A percentile compares a stretch with the other conserved stretches of the same genome.
These are phyloP conservation scores for Mycena indigotica DNA, from an alignment of 768 basidiomycete species.

Conservation along the genomic window DNA sequence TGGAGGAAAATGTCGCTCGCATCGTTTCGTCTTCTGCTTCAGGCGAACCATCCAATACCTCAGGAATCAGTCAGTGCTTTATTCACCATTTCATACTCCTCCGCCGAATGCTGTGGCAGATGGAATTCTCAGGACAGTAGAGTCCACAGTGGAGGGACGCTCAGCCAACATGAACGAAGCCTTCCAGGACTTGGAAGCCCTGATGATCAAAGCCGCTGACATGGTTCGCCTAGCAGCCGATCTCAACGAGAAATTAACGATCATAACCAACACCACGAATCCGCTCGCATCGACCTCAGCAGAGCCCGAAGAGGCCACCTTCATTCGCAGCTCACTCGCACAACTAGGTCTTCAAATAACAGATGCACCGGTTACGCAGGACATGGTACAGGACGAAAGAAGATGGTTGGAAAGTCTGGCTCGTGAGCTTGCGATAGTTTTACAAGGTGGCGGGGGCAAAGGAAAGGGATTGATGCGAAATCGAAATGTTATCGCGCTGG, in stretches of 20 bases:
- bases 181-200: constrained; percentile 82
- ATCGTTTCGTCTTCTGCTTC: constrained; percentile 6
- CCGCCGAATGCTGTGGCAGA: constrained; percentile 43
- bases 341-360: constrained; percentile 82
- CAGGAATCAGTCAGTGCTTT: constrained; percentile 61
- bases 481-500: constrained; percentile 81
- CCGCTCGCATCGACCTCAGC: constrained; percentile 27
- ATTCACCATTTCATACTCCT: not conserved
- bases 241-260: constrained; percentile 79
- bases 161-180: constrained; percentile 73
- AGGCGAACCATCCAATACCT: constrained; percentile 21
- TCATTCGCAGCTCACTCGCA: constrained; percentile 87
- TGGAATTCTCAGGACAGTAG: constrained; percentile 79
- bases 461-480: constrained; percentile 76
- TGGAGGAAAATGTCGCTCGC: constrained; percentile 23
- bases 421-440: constrained; percentile 73
- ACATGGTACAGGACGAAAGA: constrained; percentile 84
- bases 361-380: constrained; percentile 81
- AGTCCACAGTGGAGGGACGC: constrained; percentile 63
- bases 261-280: constrained; percentile 27
- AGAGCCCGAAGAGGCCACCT: constrained; percentile 81
- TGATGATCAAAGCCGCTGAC: constrained; percentile 89
- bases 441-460: constrained; percentile 45
- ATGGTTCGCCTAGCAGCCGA: constrained; percentile 91
- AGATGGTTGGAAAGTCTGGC: constrained; percentile 82